These are phyloP conservation scores for Gossypium stocksii DNA, from an alignment of 345 rosid species.

Conservation along the genomic window DNA sequence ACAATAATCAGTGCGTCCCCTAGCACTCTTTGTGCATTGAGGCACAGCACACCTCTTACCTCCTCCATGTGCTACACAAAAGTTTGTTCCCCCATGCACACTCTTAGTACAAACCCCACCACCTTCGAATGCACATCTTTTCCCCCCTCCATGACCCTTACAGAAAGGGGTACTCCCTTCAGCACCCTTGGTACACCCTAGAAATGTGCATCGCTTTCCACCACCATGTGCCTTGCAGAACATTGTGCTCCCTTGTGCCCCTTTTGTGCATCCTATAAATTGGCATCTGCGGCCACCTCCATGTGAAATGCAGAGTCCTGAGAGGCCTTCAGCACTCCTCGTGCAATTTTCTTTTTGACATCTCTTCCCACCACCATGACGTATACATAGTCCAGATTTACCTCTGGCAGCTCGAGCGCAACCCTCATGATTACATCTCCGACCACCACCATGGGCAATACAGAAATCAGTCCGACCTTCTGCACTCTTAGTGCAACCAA, in stretches of 20 bases:
- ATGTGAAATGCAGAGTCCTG: not conserved
- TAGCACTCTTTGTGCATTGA: constrained; percentile 93
- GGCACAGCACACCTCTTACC: constrained; percentile 90
- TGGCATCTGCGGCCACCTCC: constrained; percentile 5
- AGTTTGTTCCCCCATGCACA: constrained; percentile 97
- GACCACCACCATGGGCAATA: constrained; percentile 96
- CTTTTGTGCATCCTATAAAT: constrained; percentile 55
- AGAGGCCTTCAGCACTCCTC: constrained; percentile 84
- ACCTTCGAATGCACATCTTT: constrained; percentile 83
- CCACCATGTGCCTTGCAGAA: constrained; percentile 99
- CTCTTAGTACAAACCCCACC: constrained; percentile 83
- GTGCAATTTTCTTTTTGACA: constrained; percentile 87
- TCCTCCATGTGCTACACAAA: constrained; percentile 94
- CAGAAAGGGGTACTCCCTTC: constrained; percentile 97
- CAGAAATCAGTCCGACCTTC: constrained; percentile 96
- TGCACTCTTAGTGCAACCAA: constrained; percentile 98
- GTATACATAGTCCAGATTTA: constrained; percentile 58
- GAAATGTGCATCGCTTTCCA: constrained; percentile 79
- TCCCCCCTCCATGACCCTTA: constrained; percentile 99
- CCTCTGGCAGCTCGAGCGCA: constrained; percentile 96
- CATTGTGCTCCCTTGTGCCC: constrained; percentile 98
- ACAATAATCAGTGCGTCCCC: constrained; percentile 90
- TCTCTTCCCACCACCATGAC: constrained; percentile 98
- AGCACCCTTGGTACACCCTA: constrained; percentile 88
- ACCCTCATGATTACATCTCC: constrained; percentile 78